Evolutionary conservation across 2,329 filamentous ascomycete genomes (phyloP), one percentile per base, ranked within the genome.

Genomic region (Fusarium solani-melongenae): DNA sequence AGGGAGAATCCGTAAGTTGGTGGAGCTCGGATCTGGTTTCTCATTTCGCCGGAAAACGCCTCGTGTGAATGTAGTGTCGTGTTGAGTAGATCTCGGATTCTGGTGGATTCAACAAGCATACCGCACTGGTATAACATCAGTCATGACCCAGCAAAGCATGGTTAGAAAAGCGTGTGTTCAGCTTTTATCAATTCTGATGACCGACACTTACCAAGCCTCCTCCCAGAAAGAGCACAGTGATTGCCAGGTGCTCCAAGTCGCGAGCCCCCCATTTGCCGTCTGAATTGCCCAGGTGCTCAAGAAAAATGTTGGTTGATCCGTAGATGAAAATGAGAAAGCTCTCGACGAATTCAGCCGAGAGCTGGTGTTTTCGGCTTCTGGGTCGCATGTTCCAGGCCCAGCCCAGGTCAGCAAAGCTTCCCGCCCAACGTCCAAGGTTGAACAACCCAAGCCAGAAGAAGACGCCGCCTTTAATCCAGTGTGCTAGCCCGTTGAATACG

Each of bases 361-460:
- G 27, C 27, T 29, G 49, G 17, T 89, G 87, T 31, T 91, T 87
- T n/a, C 74, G 68, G 12, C 77, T 76, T 69, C 81, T 85, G 2
- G 94, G 94, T 72, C 93, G 93, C 67, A 94, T 83, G 77, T 98
- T 98, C 95, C 95, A 98, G 0, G 94, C 94, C 95, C 95, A 98
- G 73, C 95, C 95, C 66, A 95, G 88, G 67, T 97, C 93, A 66
- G 93, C 92, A 80, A 97, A 98, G 80, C 93, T 93, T 24, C 95
- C 95, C 79, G 94, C 90, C 92, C 94, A 98, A 64, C 95, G 92
- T 34, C 94, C 94, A 5, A 98, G 87, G 0, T 93, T 97, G 67
- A 98, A 84, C 17, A 98, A 83, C n/a, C 95, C 95, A 72, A 96
- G 94, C 91, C 94, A 96, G 84, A 98, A 94, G 86, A 98, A 98